phyloP scores from a whole-genome alignment of 768 basidiomycete species.

The Amanita pseudoporphyria region DNA sequence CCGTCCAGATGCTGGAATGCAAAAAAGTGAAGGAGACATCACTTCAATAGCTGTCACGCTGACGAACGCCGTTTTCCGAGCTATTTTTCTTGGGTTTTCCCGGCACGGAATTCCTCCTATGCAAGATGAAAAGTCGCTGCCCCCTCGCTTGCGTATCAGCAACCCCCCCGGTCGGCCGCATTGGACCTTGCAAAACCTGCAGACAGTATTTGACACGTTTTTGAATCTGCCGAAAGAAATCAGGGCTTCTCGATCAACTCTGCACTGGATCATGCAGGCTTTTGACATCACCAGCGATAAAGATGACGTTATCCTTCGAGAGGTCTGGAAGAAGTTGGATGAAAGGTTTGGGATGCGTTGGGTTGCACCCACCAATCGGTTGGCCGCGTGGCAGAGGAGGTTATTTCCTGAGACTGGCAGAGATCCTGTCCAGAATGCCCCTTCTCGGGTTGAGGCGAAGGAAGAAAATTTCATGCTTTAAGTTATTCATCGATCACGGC shows the following conservation, averaged over 20 bases:
- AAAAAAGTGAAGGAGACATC: constrained; percentile 14
- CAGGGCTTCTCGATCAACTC: constrained; percentile 31
- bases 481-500: background rate
- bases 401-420: constrained; percentile 22
- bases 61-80: constrained; percentile 50
- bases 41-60: constrained; percentile 17
- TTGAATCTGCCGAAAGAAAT: constrained; percentile 39
- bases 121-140: background rate
- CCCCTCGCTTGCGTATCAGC: background rate
- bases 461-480: background rate
- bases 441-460: background rate
- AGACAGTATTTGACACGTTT: constrained; percentile 51
- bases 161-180: constrained; percentile 13
- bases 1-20: constrained; percentile 24
- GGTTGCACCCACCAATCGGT: constrained; percentile 35
- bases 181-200: constrained; percentile 55
- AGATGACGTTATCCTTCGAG: constrained; percentile 39
- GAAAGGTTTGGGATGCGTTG: constrained; percentile 36
- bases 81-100: constrained; percentile 67
- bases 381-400: constrained; percentile 26
- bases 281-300: constrained; percentile 50
- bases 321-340: constrained; percentile 50
- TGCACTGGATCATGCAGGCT: constrained; percentile 64
- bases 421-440: background rate
- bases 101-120: constrained; percentile 37